Percentiles rank a stretch among this genome's conserved stretches.
Evolutionary conservation across 2,329 filamentous ascomycete species (phyloP).

Genomic region (Botryotinia globosa): DNA sequence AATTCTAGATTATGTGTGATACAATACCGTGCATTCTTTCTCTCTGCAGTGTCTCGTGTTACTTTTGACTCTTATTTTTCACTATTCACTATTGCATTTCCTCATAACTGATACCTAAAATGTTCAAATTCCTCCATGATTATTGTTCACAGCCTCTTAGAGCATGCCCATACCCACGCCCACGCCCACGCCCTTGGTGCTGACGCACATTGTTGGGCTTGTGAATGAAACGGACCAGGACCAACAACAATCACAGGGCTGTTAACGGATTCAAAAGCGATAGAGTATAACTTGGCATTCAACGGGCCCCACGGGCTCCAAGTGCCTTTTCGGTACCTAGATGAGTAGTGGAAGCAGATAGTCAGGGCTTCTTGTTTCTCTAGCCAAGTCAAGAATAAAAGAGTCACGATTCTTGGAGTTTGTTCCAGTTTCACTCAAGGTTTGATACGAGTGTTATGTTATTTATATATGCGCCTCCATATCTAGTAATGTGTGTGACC

Average conservation of each 20-base stretch:
- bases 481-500: neutral
- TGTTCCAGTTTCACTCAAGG: conserved; percentile 3
- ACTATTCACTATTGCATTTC: neutral
- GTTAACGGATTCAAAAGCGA: neutral
- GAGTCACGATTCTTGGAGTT: neutral
- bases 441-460: neutral
- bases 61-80: neutral
- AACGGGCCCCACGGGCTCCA: neutral
- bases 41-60: neutral
- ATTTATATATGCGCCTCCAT: neutral
- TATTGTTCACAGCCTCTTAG: conserved; percentile 9
- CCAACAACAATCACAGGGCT: conserved; percentile 11
- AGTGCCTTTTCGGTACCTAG: conserved; percentile 7
- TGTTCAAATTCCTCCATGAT: neutral
- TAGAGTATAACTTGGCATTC: neutral
- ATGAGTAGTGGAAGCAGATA: neutral
- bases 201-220: conserved; percentile 7
- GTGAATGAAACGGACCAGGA: conserved; percentile 11
- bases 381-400: neutral
- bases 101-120: neutral
- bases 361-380: conserved; percentile 12
- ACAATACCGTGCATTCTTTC: neutral
- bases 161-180: neutral
- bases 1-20: neutral
- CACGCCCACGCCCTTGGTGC: neutral